Evolutionary conservation across 176 grass and related monocot species (phyloP).

Genomic region (Raddia guianensis): DNA sequence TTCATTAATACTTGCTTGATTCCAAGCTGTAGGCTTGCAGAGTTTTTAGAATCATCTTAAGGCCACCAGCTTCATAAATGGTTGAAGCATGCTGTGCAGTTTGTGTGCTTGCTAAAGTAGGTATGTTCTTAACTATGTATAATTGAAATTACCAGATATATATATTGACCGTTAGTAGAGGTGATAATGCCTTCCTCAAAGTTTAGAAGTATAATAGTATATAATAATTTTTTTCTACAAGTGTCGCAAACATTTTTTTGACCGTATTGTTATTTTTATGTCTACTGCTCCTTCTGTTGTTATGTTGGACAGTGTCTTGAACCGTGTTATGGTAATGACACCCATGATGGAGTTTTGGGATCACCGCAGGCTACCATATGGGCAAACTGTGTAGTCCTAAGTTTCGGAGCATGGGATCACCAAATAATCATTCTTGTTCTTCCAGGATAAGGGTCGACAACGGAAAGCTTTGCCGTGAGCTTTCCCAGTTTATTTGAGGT

Average conservation of each 20-base stretch:
- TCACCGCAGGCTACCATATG: background rate
- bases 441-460: background rate
- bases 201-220: background rate
- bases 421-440: constrained; percentile 3
- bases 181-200: background rate
- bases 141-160: background rate
- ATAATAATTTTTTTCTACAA: background rate
- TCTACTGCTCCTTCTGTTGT: background rate
- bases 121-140: background rate
- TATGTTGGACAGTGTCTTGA: background rate
- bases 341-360: constrained; percentile 8
- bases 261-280: background rate
- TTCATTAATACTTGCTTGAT: constrained; percentile 17
- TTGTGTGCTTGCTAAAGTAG: constrained; percentile 22
- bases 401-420: background rate
- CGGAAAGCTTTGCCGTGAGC: background rate
- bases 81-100: background rate
- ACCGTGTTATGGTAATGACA: background rate
- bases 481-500: constrained; percentile 10
- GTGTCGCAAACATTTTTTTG: background rate
- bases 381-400: background rate
- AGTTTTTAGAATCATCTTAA: constrained; percentile 15
- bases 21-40: background rate
- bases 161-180: background rate
- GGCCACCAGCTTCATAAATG: background rate